Evolutionary conservation across 495 filamentous ascomycete genomes (phyloP), one percentile per base, ranked within the genome.

Genomic region (Talaromyces adpressus): DNA sequence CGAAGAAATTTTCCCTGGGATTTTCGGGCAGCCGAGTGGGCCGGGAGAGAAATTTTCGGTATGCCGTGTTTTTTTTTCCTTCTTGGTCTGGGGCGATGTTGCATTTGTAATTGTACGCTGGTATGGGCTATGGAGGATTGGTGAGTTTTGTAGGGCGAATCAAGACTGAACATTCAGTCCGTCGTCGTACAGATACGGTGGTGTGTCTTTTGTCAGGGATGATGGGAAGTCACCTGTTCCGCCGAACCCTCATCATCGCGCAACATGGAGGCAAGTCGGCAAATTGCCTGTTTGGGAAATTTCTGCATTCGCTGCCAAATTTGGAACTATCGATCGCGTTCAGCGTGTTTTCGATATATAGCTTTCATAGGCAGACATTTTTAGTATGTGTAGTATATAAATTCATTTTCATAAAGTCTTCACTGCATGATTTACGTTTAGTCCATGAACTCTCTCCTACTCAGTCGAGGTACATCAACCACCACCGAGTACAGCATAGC

Each of bases 221-320:
- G 20, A 18, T 22, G 12, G 51, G 22, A 54, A 54, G 51, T 54
- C 51, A 54, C 51, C 51, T 54, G 51, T 54, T 54, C 51, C 12
- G n/a, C 23, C 45, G 5, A 54, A 54, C 45, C 45, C 45, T 49
- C n/a, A 20, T 20, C 45, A 0, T 41, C 36, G 36, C 36, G 36
- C 32, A 36, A 12, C 32, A 36, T 36, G 32, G 32, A 36, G 1
- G 41, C n/a, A 20, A 49, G 45, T 18, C 45, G 45, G 23, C 16
- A 29, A 27, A 54, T 54, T 54, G 8, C 51, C 51, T 54, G n/a
- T 54, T 54, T 54, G 25, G 51, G 51, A 20, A 54, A 54, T 54
- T 54, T n/a, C 22, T 52, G n/a, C 22, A 20, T 49, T 49, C 3
- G n/a, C 18, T 49, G 45, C 49, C n/a, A 9, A 7, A 23, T 14